Base-by-base conservation (phyloP, 2,329 filamentous ascomycete species). In the Cladophialophora carrionii region DNA sequence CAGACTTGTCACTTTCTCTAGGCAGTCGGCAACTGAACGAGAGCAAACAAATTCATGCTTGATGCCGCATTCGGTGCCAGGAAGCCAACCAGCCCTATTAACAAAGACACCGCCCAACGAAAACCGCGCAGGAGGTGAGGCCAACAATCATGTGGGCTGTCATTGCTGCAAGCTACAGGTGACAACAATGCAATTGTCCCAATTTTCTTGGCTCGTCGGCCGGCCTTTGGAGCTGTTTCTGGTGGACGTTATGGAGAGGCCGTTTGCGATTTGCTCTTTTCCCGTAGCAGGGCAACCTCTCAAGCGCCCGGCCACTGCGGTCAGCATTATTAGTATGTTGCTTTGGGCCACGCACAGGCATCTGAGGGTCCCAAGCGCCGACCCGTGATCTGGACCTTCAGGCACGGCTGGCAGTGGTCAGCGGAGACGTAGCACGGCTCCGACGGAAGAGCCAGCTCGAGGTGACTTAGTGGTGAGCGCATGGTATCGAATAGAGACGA, bases 121-220 rank as follows among this genome's bases (percentile, higher is more conserved):
- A 12, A 58, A 29, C 37, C 29, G 56, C 56, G 31, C 49, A 49
- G 31, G 37, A 58, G 46, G 37, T 31, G 37, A 48, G 56, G 41
- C 31, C 41, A 32, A 43, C 41, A 26, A 29, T 26, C 48, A 22
- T 51, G 48, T 29, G 24, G 24, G 20, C 20, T 26, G 14, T 34
- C 10, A 29, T 60, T 49, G 57, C 46, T 34, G 46, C 57, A 24
- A 29, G 57, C 46, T 37, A 60, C 46, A 53, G 46, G 29, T 53
- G 48, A 49, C 57, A 60, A 41, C 46, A 51, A 60, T 12, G 48
- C 57, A 53, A 20, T 53, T 60, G 37, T 43, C 14, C n/a, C 37
- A 43, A 43, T 8, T 43, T 6, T 43, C 37, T 49, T 37, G 57
- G 49, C 26, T 46, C 14, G 58, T 61, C 31, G 48, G 48, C 43